Evolutionary conservation across 192 early-diverging fungal species (phyloP), one percentile per base, ranked within the genome.

Genomic region (Paraglomus brasilianum): DNA sequence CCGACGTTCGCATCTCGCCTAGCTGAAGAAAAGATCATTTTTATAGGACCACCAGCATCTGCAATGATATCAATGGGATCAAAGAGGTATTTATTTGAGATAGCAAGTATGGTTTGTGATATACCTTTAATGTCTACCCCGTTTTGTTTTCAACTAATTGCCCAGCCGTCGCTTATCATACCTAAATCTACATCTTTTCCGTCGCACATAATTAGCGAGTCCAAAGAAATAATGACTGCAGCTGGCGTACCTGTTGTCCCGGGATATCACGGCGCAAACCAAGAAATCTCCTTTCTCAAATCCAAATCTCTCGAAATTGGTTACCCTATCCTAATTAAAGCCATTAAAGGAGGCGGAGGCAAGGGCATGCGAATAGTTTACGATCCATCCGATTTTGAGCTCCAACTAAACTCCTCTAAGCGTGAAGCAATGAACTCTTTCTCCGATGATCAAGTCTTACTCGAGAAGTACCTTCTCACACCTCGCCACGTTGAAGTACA

Each of bases 281-380:
- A 96, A 73, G 87, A 91, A 44, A 80, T 83, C 17, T 82, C 65
- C 30, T 89, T 87, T 75, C 75, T 94, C 68, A 90, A 89, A 71
- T 72, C 81, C 15, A 78, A 92, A 77, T 91, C 93, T 6, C 84
- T 72, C 21, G 78, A 88, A 60, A 98, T 96, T 64, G 94, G 94
- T 2, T 98, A 95, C 77, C 96, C 94, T 1, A 95, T 98, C 30
- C 75, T 98, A 74, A 98, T 98, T 82, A 98, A 98, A 82, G 96
- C 96, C 38, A 84, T 96, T 55, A 91, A 93, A 75, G 96, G 96
- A 57, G 96, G 96, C 45, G 96, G 96, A 72, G 96, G 96, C 49
- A 95, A 95, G 79, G 96, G 96, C 8, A 98, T 98, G 94, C 86
- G 96, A 15, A 96, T 96, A 70, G 96, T 95, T 8, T 79, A 89